Percentiles rank a stretch among this genome's conserved stretches.
These are phyloP conservation scores for Vigna unguiculata DNA, from an alignment of 306 rosid species.

Conservation along the genomic window DNA sequence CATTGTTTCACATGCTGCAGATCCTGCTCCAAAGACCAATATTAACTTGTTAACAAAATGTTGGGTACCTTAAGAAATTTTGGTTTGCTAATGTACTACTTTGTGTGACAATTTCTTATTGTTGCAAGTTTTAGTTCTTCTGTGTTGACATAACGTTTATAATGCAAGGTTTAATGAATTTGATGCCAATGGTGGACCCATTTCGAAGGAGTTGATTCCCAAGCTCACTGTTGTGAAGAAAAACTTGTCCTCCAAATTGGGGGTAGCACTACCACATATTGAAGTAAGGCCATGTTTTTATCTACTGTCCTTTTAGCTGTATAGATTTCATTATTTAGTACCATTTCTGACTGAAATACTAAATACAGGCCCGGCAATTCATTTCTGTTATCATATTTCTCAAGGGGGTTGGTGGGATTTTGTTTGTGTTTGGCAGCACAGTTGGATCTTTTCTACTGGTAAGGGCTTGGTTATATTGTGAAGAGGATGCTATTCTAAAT, in stretches of 20 bases:
- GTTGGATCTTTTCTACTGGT: slow-evolving; percentile 78
- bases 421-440: slow-evolving; percentile 70
- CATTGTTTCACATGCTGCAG: slow-evolving; percentile 24
- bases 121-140: slow-evolving; percentile 6
- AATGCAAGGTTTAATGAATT: slow-evolving; percentile 71
- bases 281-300: slow-evolving; percentile 58
- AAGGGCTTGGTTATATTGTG: slow-evolving; percentile 25
- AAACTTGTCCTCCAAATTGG: slow-evolving; percentile 58
- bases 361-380: slow-evolving; percentile 63
- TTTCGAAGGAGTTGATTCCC: slow-evolving; percentile 69
- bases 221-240: slow-evolving; percentile 55
- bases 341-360: slow-evolving; percentile 36
- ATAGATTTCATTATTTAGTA: slow-evolving; percentile 13
- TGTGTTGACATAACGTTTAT: slow-evolving; percentile 36
- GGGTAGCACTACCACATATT: slow-evolving; percentile 57
- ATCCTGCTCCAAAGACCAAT: slow-evolving; percentile 27
- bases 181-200: slow-evolving; percentile 73
- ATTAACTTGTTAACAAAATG: slow-evolving; percentile 1
- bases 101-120: slow-evolving; percentile 13
- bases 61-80: neutral
- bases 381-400: slow-evolving; percentile 55
- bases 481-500: slow-evolving; percentile 9
- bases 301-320: neutral
- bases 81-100: neutral
- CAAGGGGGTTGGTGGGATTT: slow-evolving; percentile 78